Evolutionary conservation across 129 eudicot species (phyloP), one percentile per base, ranked within the genome.

Genomic region (Centella asiatica): DNA sequence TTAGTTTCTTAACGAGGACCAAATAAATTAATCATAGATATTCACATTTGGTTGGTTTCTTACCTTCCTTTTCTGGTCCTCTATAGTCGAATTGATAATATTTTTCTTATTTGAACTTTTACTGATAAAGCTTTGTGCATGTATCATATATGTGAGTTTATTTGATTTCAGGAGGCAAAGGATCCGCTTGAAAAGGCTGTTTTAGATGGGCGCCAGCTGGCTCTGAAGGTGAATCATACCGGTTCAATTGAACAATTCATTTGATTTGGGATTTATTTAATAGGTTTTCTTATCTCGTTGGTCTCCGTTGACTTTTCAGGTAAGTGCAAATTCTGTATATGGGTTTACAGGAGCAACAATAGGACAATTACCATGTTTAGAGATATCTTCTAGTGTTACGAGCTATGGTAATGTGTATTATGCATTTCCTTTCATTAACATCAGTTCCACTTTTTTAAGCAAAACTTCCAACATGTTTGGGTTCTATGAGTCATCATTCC

Each of bases 331-430:
- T 78, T 92, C 98, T 66, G 98, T 92, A 17, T 92, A 92, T 78
- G 98, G 98, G 66, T 92, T 92, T 74, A 92, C 98, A 57, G 98
- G 98, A 82, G 98, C 98, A 64, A 79, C 98, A 24, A 50, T 92
- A 74, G 98, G 96, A 42, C 98, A 92, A 64, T 76, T 92, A 66
- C 98, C 98, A 55, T 92, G 98, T 72, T 70, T 92, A 54, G 98
- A 87, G 81, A 92, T 92, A 77, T 92, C 98, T 57, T 92, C 98
- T 46, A 92, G 98, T 76, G 98, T 92, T 67, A 92, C 98, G 27
- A 92, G 98, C 88, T 92, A 92, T 68, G 98, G 98, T 92, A 84
- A 82, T 66, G 45, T 42, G 54, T 32, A 22, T 33, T 2, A 18
- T 42, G 15, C 56, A 4, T 15, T 25, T 59, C 32, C 31, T 32